A percentile compares a stretch with the other conserved stretches of the same genome.
Conservation (phyloP, 805 yeast species). For the Saccharomycopsis fibuligera region DNA sequence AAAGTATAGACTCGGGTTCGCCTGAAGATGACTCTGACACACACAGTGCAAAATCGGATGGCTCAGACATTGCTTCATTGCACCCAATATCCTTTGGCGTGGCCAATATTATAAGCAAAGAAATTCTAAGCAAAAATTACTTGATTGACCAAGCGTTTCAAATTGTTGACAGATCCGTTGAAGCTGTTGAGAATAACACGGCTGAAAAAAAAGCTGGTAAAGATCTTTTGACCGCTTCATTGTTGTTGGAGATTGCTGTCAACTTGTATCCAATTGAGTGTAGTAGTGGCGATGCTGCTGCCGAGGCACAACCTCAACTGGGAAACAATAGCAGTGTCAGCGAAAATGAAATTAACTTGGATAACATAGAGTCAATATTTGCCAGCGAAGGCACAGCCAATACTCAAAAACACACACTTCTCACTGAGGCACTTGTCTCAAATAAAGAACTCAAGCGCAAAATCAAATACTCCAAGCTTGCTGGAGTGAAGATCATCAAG, state of each 20-base stretch:
- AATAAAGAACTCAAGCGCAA: conserved; percentile 3
- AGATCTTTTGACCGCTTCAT: conserved; percentile 6
- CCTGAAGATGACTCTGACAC: neutral
- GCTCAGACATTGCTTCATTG: too few relatives aligned
- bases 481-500: conserved; percentile 6
- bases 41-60: neutral
- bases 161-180: neutral
- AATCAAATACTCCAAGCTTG: conserved; percentile 7
- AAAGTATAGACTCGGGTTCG: neutral
- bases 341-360: neutral
- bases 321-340: too few relatives aligned
- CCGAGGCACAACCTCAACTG: neutral
- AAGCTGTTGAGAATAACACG: neutral
- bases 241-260: conserved; percentile 10
- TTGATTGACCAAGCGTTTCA: conserved; percentile 4
- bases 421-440: neutral
- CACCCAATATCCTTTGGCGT: too few relatives aligned
- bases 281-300: too few relatives aligned
- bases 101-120: conserved; percentile 1
- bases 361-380: conserved; percentile 8
- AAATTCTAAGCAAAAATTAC: conserved; percentile 10
- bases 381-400: neutral
- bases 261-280: conserved; percentile 2
- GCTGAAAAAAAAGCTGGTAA: conserved; percentile 5
- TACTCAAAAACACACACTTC: too few relatives aligned